phyloP scores from a whole-genome alignment of 1,284 basidiomycete species.

The Cystobasidium pallidum region DNA sequence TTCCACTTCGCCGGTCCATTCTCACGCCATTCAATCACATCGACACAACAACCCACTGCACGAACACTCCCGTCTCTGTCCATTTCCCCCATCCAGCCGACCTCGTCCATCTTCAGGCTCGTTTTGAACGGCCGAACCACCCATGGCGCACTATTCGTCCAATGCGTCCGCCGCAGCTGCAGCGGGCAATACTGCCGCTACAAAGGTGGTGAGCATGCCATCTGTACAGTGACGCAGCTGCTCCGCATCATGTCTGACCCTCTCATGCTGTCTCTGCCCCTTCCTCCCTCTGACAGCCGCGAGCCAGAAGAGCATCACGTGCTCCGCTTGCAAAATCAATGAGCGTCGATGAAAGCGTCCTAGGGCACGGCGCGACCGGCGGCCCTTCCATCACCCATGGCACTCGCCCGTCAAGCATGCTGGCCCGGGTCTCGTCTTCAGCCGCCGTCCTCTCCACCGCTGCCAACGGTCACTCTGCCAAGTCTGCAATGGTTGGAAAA shows the following conservation, averaged over 20 bases:
- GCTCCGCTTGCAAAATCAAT: conserved; percentile 39
- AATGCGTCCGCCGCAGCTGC: conserved; percentile 12
- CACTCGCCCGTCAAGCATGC: conserved; percentile 33
- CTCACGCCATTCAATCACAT: no score
- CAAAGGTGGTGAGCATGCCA: conserved; percentile 22
- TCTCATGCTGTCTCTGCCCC: neutral
- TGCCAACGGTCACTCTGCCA: no score
- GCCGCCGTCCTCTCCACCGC: conserved; percentile 20
- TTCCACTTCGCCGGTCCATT: no score
- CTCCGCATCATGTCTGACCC: no score
- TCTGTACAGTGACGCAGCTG: neutral
- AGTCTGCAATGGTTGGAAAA: neutral
- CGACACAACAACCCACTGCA: neutral
- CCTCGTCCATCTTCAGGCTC: neutral
- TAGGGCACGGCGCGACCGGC: conserved; percentile 10
- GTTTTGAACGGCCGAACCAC: no score
- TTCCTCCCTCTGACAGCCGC: conserved; percentile 32
- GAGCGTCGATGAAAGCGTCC: conserved; percentile 42
- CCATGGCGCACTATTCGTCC: conserved; percentile 12
- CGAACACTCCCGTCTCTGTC: no score
- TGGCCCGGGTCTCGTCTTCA: conserved; percentile 28
- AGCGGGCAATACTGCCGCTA: conserved; percentile 5
- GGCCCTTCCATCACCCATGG: conserved; percentile 1
- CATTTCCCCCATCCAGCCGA: neutral
- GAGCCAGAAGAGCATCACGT: conserved; percentile 42